Base-by-base conservation (phyloP, 2,329 filamentous ascomycete species). In the Venturia pyrina region DNA sequence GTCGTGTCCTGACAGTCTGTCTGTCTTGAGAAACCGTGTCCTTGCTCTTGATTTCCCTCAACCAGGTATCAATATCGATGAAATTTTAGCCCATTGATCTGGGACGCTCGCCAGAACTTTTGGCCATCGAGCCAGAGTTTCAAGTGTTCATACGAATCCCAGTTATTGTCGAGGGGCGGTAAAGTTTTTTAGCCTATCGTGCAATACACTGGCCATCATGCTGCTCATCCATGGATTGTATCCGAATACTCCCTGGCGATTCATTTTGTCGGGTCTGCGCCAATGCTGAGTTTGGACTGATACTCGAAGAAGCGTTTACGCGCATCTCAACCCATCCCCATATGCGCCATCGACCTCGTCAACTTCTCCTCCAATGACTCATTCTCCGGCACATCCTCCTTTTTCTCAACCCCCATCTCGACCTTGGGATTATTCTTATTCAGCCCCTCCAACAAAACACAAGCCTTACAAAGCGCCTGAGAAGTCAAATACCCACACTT, bases 401-500 rank as follows among this genome's bases (percentile, higher is more conserved):
- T 13, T n/a, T 34, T n/a, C n/a, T 37, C 44, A 28, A 34, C 53
- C 48, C 21, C 13, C 48, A 65, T 24, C 34, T 48, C 46, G 28
- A 65, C 63, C 50, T 77, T 79, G 0, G 81, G 80, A 13, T 80
- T 70, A 68, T 80, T 85, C 72, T 95, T 97, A 74, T 99, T 99
- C 61, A 99, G 76, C 0, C 89, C 91, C 71, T 98, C 93, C 2
- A 99, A 83, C 57, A 99, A 80, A 68, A 87, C 89, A 75, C 95
- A 99, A 0, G 95, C 95, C 77, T 99, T 96, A 78, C 95, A 99
- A 48, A 97, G 85, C 40, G 86, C 85, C 76, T 99, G 95, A 71
- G 93, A 97, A 1, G 95, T 96, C 76, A 99, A 89, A 75, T 98
- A 99, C 17, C 95, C 95, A 71, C 95, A 99, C 64, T 86, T 88